Evolutionary conservation across 2,329 filamentous ascomycete species (phyloP).

Genomic region (Ascocoryne sarcoides): DNA sequence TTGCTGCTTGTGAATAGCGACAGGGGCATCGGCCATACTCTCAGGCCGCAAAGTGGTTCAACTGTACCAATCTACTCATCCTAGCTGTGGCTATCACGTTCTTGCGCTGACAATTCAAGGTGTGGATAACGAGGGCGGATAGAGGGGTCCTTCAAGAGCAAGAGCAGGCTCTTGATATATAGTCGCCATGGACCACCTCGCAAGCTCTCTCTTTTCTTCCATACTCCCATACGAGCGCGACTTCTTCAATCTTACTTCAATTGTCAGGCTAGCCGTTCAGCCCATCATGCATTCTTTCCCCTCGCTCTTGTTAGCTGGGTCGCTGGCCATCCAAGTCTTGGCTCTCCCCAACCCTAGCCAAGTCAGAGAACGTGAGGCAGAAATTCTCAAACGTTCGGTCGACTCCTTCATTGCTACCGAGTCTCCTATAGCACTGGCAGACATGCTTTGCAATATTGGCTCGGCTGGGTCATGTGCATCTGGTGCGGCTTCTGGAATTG

Average conservation of each 20-base stretch:
- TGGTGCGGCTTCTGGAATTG: slow-evolving; percentile 41
- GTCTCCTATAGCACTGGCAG: slow-evolving; percentile 40
- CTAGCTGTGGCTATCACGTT: neutral
- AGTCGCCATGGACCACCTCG: slow-evolving; percentile 17
- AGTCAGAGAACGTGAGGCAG: slow-evolving; percentile 27
- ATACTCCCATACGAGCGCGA: slow-evolving; percentile 11
- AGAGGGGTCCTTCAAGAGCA: too few species aligned
- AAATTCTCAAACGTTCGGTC: slow-evolving; percentile 39
- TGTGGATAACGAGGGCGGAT: too few species aligned
- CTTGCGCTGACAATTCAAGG: too few species aligned
- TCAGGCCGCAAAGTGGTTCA: neutral
- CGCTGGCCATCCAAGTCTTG: slow-evolving; percentile 43
- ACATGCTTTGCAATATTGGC: slow-evolving; percentile 53
- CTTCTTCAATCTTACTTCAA: slow-evolving; percentile 15
- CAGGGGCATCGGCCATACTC: neutral
- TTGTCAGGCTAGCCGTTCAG: slow-evolving; percentile 12
- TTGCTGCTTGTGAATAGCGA: neutral
- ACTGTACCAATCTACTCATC: neutral
- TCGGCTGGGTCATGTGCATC: slow-evolving; percentile 40
- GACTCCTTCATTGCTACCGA: slow-evolving; percentile 45
- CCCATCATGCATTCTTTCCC: slow-evolving; percentile 44
- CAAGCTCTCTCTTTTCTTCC: slow-evolving; percentile 14
- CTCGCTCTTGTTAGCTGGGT: slow-evolving; percentile 42
- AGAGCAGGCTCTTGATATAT: too few species aligned
- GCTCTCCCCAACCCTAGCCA: slow-evolving; percentile 34